Conservation (phyloP, 192 early-diverging fungal species). For the Linnemannia exigua region DNA sequence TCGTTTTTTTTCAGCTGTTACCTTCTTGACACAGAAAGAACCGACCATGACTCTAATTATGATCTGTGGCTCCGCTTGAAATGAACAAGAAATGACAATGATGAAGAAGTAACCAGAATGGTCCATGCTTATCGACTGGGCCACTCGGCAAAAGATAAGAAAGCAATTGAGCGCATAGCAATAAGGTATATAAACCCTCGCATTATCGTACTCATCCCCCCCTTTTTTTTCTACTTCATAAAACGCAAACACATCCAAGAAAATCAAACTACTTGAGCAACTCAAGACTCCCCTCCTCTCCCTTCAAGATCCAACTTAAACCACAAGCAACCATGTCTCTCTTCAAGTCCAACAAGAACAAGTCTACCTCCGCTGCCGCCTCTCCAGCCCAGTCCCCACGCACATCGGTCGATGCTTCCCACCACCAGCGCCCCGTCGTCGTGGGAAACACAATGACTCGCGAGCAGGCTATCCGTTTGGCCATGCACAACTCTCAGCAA, state of each 20-base stretch:
- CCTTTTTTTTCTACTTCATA: background rate
- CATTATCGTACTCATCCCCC: too few species aligned
- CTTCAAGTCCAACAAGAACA: conserved; percentile 26
- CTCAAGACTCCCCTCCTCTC: background rate
- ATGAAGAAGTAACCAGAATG: background rate
- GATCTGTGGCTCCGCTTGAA: background rate
- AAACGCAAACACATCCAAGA: background rate
- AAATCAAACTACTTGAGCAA: background rate
- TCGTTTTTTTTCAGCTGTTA: too few species aligned
- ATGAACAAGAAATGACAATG: background rate
- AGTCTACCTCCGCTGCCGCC: background rate
- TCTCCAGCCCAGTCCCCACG: conserved; percentile 14
- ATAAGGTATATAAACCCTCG: background rate
- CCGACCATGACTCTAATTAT: background rate
- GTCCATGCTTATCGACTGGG: background rate
- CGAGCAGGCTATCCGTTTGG: background rate
- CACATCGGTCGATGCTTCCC: background rate
- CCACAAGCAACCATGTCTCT: background rate
- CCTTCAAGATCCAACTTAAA: background rate
- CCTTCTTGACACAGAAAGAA: background rate
- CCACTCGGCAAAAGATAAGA: background rate
- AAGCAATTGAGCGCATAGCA: background rate
- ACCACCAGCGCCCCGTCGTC: background rate
- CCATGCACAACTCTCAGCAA: background rate
- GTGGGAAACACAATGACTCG: background rate